phyloP scores from a whole-genome alignment of 1,284 basidiomycete species.

The Phellopilus nigrolimitatus region DNA sequence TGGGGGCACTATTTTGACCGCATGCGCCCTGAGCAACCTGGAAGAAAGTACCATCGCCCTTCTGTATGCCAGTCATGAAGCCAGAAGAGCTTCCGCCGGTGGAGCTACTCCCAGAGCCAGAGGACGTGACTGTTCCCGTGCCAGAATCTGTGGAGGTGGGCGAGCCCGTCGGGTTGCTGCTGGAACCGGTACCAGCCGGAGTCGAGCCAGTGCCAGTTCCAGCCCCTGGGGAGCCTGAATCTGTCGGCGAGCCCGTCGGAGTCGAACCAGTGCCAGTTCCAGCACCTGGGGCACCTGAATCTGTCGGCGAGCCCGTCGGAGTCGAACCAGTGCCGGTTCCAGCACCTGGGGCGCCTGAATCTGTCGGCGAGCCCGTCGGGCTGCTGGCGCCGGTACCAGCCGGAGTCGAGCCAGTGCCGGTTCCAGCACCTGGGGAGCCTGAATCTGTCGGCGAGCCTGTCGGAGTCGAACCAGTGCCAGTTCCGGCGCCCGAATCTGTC shows the following conservation, averaged over 20 bases:
- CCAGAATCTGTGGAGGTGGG: not conserved
- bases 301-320: too few species aligned
- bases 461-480: not conserved
- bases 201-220: not conserved
- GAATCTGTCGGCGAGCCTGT: not conserved
- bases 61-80: conserved; percentile 6
- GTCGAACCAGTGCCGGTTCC: too few species aligned
- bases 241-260: too few species aligned
- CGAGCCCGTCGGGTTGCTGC: not conserved
- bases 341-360: too few species aligned
- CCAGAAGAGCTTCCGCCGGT: not conserved
- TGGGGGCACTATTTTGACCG: conserved; percentile 35
- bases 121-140: not conserved
- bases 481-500: not conserved
- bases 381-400: not conserved
- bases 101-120: not conserved
- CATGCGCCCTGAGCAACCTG: conserved; percentile 40
- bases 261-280: not conserved
- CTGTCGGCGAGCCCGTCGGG: not conserved
- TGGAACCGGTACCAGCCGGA: not conserved
- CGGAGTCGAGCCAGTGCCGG: not conserved
- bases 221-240: too few species aligned
- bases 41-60: conserved; percentile 26
- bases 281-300: too few species aligned
- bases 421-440: not conserved